These are phyloP conservation scores for Alternaria longipes DNA, from an alignment of 2,329 filamentous ascomycete genomes.

Conservation along the genomic window DNA sequence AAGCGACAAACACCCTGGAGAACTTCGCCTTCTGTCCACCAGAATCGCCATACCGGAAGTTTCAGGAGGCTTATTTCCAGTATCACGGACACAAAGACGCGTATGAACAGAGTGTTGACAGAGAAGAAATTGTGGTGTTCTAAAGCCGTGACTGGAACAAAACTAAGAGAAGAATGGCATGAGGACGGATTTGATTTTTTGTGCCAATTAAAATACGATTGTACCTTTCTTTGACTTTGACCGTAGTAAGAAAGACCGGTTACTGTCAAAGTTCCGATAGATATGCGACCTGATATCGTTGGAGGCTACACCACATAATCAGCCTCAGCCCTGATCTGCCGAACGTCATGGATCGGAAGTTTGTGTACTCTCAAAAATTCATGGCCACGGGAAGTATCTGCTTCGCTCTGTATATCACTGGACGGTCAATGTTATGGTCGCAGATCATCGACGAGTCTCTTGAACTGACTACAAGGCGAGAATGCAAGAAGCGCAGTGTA, in stretches of 20 bases:
- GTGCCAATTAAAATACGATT: constrained; percentile 6
- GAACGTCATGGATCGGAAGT: constrained; percentile 7
- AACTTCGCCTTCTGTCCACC: constrained; percentile 47
- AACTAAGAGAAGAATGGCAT: too few relatives aligned
- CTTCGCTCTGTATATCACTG: neutral
- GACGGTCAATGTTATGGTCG: neutral
- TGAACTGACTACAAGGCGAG: neutral
- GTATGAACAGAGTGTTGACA: constrained; percentile 34
- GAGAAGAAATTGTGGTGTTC: constrained; percentile 30
- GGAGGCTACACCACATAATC: constrained; percentile 17
- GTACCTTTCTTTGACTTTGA: neutral
- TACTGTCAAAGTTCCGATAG: constrained; percentile 11
- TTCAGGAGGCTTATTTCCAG: constrained; percentile 46
- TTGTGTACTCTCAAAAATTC: neutral
- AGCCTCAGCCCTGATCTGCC: constrained; percentile 1
- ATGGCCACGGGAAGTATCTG: constrained; percentile 17
- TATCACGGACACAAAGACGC: constrained; percentile 46
- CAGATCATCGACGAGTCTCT: neutral
- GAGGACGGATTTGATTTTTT: neutral
- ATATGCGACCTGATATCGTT: constrained; percentile 14
- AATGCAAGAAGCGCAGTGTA: constrained; percentile 9
- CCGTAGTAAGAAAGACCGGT: neutral
- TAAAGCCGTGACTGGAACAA: neutral
- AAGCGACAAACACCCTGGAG: constrained; percentile 48
- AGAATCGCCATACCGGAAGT: constrained; percentile 39